Conservation (phyloP, 306 rosid species). For the Amphicarpaea edgeworthii region DNA sequence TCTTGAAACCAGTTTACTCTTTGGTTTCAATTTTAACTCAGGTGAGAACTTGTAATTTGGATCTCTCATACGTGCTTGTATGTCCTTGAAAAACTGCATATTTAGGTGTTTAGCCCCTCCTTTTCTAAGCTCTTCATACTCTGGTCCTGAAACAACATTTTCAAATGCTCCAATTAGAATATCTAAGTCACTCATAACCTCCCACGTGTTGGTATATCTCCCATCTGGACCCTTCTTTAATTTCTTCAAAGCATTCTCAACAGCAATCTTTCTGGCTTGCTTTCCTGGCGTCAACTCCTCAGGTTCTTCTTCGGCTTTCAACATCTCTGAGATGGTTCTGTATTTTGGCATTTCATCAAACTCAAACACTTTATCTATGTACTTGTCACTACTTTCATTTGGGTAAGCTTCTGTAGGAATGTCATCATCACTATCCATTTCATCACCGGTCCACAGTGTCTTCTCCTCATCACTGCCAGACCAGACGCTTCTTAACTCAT, state of each 20-base stretch:
- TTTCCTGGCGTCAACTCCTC: conserved; percentile 90
- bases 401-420: conserved; percentile 86
- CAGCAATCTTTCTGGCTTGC: conserved; percentile 85
- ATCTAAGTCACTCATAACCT: conserved; percentile 85
- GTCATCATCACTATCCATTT: conserved; percentile 78
- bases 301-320: conserved; percentile 79
- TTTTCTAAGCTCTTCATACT: conserved; percentile 78
- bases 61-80: conserved; percentile 86
- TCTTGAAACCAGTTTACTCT: conserved; percentile 73
- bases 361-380: conserved; percentile 81
- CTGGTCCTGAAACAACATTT: conserved; percentile 85
- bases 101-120: conserved; percentile 80
- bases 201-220: conserved; percentile 78
- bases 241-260: conserved; percentile 83
- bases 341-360: conserved; percentile 86
- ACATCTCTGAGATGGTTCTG: conserved; percentile 68
- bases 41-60: conserved; percentile 82
- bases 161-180: conserved; percentile 88
- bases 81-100: conserved; percentile 82
- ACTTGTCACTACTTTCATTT: conserved; percentile 76
- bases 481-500: conserved; percentile 86
- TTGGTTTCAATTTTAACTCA: conserved; percentile 80
- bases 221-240: conserved; percentile 92
- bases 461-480: conserved; percentile 90
- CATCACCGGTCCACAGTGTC: conserved; percentile 91